Percentiles rank a stretch among this genome's conserved stretches.
Conservation (phyloP, 441 rosid species). For the Lepidium campestre region DNA sequence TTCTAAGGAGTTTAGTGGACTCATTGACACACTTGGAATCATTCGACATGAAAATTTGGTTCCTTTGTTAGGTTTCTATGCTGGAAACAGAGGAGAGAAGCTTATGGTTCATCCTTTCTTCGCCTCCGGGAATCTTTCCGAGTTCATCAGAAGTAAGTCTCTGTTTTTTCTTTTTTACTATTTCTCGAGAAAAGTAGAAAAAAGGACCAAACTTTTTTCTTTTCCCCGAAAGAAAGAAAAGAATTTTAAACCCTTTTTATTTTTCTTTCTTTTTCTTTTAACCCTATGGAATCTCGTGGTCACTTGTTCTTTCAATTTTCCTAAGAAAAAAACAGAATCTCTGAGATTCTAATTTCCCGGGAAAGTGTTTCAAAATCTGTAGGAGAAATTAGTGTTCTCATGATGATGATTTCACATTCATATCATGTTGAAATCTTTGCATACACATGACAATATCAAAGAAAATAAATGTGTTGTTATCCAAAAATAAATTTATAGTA, state of each 20-base stretch:
- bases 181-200: background rate
- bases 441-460: too few relatives aligned
- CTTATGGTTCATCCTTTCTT: slow-evolving; percentile 80
- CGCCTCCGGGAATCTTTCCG: slow-evolving; percentile 55
- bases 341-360: slow-evolving; percentile 2
- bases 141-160: slow-evolving; percentile 63
- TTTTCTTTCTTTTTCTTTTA: background rate
- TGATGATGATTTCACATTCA: too few relatives aligned
- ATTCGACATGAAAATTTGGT: slow-evolving; percentile 74
- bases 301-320: background rate
- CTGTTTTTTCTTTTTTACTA: slow-evolving; percentile 1
- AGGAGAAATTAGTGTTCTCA: background rate
- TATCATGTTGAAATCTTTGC: too few relatives aligned
- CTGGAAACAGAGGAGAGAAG: slow-evolving; percentile 84
- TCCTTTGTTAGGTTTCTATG: slow-evolving; percentile 81
- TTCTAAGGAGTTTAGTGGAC: slow-evolving; percentile 38
- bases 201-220: background rate
- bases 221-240: slow-evolving; percentile 19
- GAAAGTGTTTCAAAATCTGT: background rate
- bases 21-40: slow-evolving; percentile 50
- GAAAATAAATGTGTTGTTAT: background rate
- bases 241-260: background rate
- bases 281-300: background rate
- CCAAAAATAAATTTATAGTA: too few relatives aligned
- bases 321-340: background rate